Evolutionary conservation across 2,329 filamentous ascomycete genomes (phyloP), one percentile per base, ranked within the genome.

Genomic region (Fusarium paranaense): DNA sequence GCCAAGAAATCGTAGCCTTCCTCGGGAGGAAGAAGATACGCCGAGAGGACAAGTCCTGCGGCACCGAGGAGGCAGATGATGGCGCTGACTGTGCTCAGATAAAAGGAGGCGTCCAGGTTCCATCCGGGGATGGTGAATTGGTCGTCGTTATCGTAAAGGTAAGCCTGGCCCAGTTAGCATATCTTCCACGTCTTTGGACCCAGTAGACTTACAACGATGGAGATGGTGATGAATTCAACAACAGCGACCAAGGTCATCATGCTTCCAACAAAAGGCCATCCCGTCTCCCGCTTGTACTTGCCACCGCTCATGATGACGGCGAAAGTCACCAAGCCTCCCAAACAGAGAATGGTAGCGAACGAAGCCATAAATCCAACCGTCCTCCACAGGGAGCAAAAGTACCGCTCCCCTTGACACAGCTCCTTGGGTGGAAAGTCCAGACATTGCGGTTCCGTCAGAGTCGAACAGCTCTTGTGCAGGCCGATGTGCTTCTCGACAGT

Each of bases 311-410:
- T 85, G 56, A 97, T 90, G 59, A 97, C 90, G 33, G 92, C 79
- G 82, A 96, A 98, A 20, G 92, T 90, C 32, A 97, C 91, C n/a
- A 97, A 83, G 8, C 91, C 91, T 64, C 93, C 94, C 45, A 97
- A 89, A 82, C 97, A 92, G 42, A 97, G 81, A n/a, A 98, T 91
- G 40, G 95, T 90, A 9, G 93, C 90, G 77, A 98, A 94, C 62
- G 92, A 94, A 85, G 97, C 95, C 73, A 98, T 84, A 83, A 98
- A 98, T 27, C 94, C 95, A 38, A 95, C 91, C 30, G 91, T 94
- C 68, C 94, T 90, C 96, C 96, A 99, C 88, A 97, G 93, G 78
- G 91, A 93, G 86, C 97, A 98, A 84, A 98, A 98, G 79, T 91
- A 90, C 61, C 90, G 88, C 76, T 92, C 89, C 30, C 78, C 81